A percentile compares a stretch with the other conserved stretches of the same genome.
Conservation (phyloP, 768 basidiomycete species). For the Lentinula boryana region DNA sequence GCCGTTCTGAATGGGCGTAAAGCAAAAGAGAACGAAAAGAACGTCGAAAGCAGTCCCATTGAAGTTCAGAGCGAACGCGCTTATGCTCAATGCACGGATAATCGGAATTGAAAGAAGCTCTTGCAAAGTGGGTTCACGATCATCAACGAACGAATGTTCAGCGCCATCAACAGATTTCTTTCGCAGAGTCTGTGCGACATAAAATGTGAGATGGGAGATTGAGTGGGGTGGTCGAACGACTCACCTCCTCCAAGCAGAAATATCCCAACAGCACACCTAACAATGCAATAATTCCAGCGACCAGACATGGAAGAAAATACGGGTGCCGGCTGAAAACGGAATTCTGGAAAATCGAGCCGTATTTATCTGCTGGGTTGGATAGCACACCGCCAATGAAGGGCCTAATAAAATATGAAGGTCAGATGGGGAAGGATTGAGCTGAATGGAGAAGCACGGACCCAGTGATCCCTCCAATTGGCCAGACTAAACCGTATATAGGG, state of each 20-base stretch:
- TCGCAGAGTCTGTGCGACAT: background rate
- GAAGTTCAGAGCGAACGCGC: constrained; percentile 49
- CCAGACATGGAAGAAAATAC: constrained; percentile 58
- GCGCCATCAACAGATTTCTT: background rate
- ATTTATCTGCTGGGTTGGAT: constrained; percentile 49
- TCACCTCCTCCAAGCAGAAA: constrained; percentile 51
- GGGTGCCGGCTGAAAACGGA: constrained; percentile 43
- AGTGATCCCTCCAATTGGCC: constrained; percentile 54
- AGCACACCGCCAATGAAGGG: constrained; percentile 60
- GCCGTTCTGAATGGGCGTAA: constrained; percentile 50
- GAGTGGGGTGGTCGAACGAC: constrained; percentile 1
- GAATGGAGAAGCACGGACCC: constrained; percentile 28
- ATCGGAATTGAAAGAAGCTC: constrained; percentile 45
- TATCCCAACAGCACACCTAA: constrained; percentile 36
- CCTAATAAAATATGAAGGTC: constrained; percentile 21
- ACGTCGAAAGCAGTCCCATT: constrained; percentile 56
- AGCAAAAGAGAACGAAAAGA: constrained; percentile 67
- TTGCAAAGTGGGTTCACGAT: constrained; percentile 14
- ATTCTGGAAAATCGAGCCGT: constrained; percentile 29
- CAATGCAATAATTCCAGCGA: constrained; percentile 37
- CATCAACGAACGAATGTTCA: background rate
- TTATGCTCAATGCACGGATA: constrained; percentile 45
- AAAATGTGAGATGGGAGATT: background rate
- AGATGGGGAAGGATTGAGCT: background rate
- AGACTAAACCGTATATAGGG: constrained; percentile 54